Base-by-base conservation (phyloP, 192 early-diverging fungal genomes). In the Backusella circina region DNA sequence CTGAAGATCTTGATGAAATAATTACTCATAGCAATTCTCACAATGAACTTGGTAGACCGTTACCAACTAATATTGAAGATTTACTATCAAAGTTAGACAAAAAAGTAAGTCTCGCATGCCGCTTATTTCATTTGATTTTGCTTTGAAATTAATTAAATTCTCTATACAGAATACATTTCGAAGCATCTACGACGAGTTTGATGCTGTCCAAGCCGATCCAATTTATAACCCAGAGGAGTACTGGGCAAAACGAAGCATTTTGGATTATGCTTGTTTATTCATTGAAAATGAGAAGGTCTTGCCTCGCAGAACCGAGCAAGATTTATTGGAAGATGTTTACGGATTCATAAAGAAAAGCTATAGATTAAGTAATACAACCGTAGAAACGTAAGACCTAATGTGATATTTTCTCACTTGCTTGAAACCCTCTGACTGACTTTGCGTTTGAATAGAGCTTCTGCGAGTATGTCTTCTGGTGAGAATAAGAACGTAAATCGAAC, bases 281-380 rank as follows among this genome's bases (percentile, higher is more conserved):
- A 33, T 65, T 65, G 64, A 65, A 32, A 33, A 65, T 32, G 23
- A 33, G 28, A 65, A 65, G 30, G 5, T 65, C 23, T 28, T 32
- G 23, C 31, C 64, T 32, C 64, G 8, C 23, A 33, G 31, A 65
- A 65, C 64, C 64, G 64, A 65, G 64, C 64, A 65, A 33, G 64
- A 32, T 65, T 33, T 65, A 65, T 33, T 65, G 64, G 64, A 65
- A 28, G 31, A 65, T 65, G 64, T 65, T 32, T 65, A 65, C 31
- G 30, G 64, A 32, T 65, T 65, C 31, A 65, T 65, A 32, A 65
- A 65, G 31, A 65, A 65, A 33, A 65, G 64, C 28, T 32, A 33
- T 33, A 65, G 28, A 65, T 65, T 65, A 65, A 65, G 64, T 32
- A 33, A 33, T 28, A 65, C 64, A 33, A 65, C 64, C 23, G 64